Evolutionary conservation across 805 yeast species (phyloP).

Genomic region (Kazachstania martiniae): DNA sequence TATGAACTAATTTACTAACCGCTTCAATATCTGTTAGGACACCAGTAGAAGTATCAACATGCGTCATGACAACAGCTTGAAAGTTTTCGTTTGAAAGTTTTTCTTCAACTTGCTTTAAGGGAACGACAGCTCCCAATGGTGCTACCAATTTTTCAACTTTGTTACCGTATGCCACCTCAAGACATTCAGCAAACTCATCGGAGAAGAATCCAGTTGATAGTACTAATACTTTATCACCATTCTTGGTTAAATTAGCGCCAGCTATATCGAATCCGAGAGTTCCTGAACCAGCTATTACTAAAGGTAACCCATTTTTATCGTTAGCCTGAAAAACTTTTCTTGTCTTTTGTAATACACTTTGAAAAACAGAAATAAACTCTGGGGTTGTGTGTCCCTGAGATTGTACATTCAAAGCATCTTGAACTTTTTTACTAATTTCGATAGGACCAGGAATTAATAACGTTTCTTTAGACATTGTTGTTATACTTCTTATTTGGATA

Average conservation of each 20-base stretch:
- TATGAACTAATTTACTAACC: constrained; percentile 50
- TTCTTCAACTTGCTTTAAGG: constrained; percentile 47
- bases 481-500: no score
- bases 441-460: constrained; percentile 80
- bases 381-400: constrained; percentile 87
- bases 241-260: constrained; percentile 63
- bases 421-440: constrained; percentile 70
- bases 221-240: constrained; percentile 66
- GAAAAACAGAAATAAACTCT: constrained; percentile 67
- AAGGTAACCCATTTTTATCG: constrained; percentile 51
- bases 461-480: constrained; percentile 11
- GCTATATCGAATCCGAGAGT: constrained; percentile 92
- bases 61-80: constrained; percentile 73
- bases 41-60: constrained; percentile 96
- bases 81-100: constrained; percentile 34
- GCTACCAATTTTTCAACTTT: constrained; percentile 56
- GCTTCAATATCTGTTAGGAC: constrained; percentile 64
- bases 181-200: constrained; percentile 68
- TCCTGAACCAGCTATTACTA: constrained; percentile 83
- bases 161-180: constrained; percentile 36
- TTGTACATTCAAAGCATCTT: constrained; percentile 70
- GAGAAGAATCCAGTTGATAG: constrained; percentile 87
- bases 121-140: constrained; percentile 65
- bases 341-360: constrained; percentile 52
- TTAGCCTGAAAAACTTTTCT: constrained; percentile 67